A percentile compares a stretch with the other conserved stretches of the same genome.
Conservation (phyloP, 495 filamentous ascomycete genomes). For the Apiosordaria backusii region DNA sequence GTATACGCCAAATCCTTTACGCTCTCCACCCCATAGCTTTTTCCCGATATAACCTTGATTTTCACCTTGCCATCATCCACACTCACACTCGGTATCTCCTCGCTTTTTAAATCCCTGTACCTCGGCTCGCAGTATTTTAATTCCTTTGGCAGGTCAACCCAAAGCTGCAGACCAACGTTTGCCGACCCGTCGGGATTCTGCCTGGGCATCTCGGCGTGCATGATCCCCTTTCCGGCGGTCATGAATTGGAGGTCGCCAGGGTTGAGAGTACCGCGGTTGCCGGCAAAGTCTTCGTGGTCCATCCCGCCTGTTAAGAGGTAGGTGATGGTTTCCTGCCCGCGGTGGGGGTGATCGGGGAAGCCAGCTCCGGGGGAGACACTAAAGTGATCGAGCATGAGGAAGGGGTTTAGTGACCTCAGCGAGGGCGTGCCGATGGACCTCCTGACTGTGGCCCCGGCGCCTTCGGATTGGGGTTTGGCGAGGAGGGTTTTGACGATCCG, state of each 20-base stretch:
- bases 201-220: constrained; percentile 95
- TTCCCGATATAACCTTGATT: constrained; percentile 87
- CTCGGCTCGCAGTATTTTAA: constrained; percentile 87
- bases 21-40: constrained; percentile 75
- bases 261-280: constrained; percentile 80
- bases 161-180: constrained; percentile 88
- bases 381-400: constrained; percentile 98
- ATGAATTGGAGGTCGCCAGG: constrained; percentile 93
- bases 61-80: constrained; percentile 68
- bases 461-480: constrained; percentile 83
- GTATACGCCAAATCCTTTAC: constrained; percentile 91
- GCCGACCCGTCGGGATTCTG: constrained; percentile 71
- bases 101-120: constrained; percentile 76
- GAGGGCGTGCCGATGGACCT: constrained; percentile 83
- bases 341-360: constrained; percentile 39
- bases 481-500: constrained; percentile 77
- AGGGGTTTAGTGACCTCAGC: constrained; percentile 84
- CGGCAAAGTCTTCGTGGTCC: constrained; percentile 95
- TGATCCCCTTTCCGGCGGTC: constrained; percentile 88
- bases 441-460: constrained; percentile 82
- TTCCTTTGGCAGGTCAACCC: constrained; percentile 83
- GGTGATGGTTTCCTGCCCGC: constrained; percentile 77
- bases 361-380: constrained; percentile 74
- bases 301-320: constrained; percentile 80
- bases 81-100: constrained; percentile 69